A percentile compares a stretch with the other conserved stretches of the same genome.
Conservation (phyloP, 73 alveolate species). For the Effrenium voratum region DNA sequence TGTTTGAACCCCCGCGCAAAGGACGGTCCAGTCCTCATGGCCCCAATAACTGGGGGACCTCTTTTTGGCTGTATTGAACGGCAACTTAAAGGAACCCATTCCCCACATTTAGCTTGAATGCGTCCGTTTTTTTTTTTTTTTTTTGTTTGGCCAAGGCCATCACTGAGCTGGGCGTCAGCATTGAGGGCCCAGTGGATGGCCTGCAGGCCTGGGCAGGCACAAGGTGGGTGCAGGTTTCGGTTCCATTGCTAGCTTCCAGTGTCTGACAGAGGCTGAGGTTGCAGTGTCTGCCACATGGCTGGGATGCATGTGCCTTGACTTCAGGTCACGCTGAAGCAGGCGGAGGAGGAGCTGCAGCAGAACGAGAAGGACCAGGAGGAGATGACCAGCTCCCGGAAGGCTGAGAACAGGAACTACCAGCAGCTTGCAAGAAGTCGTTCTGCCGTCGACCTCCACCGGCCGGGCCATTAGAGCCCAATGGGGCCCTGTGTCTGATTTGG, state of each 20-base stretch:
- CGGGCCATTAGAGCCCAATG: not conserved
- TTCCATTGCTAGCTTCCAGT: not conserved
- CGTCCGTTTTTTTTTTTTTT: no score
- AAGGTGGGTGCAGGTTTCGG: not conserved
- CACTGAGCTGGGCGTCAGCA: constrained; percentile 10
- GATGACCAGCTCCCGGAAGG: not conserved
- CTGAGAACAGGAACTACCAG: constrained; percentile 44
- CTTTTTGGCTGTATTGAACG: no score
- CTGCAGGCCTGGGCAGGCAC: not conserved
- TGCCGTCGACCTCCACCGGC: not conserved
- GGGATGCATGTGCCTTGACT: not conserved
- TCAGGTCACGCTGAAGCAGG: constrained; percentile 15
- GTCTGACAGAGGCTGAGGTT: not conserved
- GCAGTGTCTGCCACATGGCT: not conserved
- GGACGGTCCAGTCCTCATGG: no score
- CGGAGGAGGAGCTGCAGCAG: constrained; percentile 12
- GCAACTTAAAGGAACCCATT: no score
- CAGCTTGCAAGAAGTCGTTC: not conserved
- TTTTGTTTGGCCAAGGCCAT: not conserved
- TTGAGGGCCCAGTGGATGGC: constrained; percentile 25
- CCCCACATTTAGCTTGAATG: no score
- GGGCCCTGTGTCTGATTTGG: not conserved
- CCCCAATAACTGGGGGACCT: no score
- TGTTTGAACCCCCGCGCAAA: no score
- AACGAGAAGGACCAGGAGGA: constrained; percentile 30